Evolutionary conservation across 73 alveolate species (phyloP).

Genomic region (Paramecium pentaurelia): DNA sequence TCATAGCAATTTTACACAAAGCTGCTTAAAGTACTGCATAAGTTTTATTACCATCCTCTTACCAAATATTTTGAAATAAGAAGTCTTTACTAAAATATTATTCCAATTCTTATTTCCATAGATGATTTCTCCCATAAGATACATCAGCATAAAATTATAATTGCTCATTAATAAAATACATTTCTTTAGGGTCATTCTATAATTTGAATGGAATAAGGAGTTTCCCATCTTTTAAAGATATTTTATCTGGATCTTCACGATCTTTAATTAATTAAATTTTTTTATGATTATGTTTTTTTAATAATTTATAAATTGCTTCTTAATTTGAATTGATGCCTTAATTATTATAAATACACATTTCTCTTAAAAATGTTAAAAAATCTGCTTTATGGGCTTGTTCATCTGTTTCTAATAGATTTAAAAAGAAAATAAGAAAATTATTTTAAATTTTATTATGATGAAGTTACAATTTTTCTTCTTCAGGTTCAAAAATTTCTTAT

Average conservation of each 20-base stretch:
- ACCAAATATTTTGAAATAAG: constrained; percentile 52
- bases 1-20: constrained; percentile 56
- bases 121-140: constrained; percentile 51
- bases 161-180: constrained; percentile 40
- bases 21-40: constrained; percentile 37
- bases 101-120: constrained; percentile 55
- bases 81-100: constrained; percentile 31
- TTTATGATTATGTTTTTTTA: constrained; percentile 28
- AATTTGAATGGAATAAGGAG: neutral
- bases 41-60: neutral
- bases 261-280: neutral
- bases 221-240: constrained; percentile 32
- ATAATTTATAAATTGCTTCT: neutral
- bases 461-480: constrained; percentile 28
- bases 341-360: constrained; percentile 10
- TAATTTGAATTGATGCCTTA: constrained; percentile 24
- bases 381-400: constrained; percentile 2
- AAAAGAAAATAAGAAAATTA: neutral
- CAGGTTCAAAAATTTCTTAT: neutral
- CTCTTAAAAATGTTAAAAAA: constrained; percentile 31
- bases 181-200: neutral
- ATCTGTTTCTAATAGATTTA: constrained; percentile 31
- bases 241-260: constrained; percentile 7
- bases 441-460: constrained; percentile 10
- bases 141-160: constrained; percentile 51